Percentiles rank a stretch among this genome's conserved stretches.
These are phyloP conservation scores for Mortierella sp. DNA, from an alignment of 371 early-diverging fungal genomes.

Conservation along the genomic window DNA sequence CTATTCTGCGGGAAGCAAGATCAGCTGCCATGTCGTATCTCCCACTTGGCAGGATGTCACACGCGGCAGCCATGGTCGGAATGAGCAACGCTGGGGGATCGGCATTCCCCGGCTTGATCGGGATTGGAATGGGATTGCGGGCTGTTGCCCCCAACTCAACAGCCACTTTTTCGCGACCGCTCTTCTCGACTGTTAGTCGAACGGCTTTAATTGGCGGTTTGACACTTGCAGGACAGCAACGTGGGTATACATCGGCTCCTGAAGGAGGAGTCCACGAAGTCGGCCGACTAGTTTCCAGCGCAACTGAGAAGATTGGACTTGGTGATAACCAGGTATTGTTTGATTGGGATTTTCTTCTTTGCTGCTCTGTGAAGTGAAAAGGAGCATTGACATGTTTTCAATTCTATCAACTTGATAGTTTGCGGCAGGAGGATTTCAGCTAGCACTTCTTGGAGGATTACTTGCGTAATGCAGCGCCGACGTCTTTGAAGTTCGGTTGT, in stretches of 20 bases:
- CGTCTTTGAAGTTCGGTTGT: neutral
- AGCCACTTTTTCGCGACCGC: slow-evolving; percentile 5
- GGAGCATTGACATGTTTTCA: neutral
- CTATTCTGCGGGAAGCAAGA: too few species aligned
- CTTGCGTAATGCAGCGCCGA: slow-evolving; percentile 21
- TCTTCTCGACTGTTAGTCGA: slow-evolving; percentile 15
- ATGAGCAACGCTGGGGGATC: neutral
- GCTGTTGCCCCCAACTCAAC: too few species aligned
- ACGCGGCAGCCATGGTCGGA: slow-evolving; percentile 24
- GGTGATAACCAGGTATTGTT: slow-evolving; percentile 57
- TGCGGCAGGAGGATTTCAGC: slow-evolving; percentile 64
- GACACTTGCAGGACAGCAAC: slow-evolving; percentile 23
- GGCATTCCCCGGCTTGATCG: neutral
- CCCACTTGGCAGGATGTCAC: slow-evolving; percentile 38
- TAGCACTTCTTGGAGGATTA: slow-evolving; percentile 48
- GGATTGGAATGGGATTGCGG: too few species aligned
- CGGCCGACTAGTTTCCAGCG: slow-evolving; percentile 56
- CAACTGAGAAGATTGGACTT: slow-evolving; percentile 62
- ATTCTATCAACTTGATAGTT: slow-evolving; percentile 49
- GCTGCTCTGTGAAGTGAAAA: neutral
- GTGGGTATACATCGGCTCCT: slow-evolving; percentile 45
- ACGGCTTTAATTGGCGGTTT: slow-evolving; percentile 33
- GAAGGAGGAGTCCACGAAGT: slow-evolving; percentile 46
- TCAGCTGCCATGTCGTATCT: slow-evolving; percentile 22
- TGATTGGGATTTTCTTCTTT: neutral